Percentiles rank a stretch among this genome's conserved stretches.
Conservation (phyloP, 2,329 filamentous ascomycete genomes). For the Aspergillus calidoustus region DNA sequence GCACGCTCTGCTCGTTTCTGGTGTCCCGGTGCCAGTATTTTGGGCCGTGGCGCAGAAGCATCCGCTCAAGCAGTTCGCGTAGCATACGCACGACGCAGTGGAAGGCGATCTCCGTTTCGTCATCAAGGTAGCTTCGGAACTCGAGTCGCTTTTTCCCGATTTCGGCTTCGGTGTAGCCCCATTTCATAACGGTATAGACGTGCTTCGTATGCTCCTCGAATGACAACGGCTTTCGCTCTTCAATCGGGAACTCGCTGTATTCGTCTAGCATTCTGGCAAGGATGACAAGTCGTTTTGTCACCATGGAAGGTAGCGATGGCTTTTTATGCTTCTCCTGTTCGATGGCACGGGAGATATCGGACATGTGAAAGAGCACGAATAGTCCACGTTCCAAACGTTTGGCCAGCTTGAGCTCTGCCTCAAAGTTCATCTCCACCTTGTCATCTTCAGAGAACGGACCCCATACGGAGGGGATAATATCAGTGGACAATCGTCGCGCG, state of each 20-base stretch:
- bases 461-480: constrained; percentile 35
- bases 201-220: constrained; percentile 31
- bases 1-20: constrained; percentile 32
- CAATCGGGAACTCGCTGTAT: constrained; percentile 25
- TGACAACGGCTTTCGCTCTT: constrained; percentile 16
- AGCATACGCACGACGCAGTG: constrained; percentile 35
- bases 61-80: constrained; percentile 34
- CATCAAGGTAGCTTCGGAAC: constrained; percentile 30
- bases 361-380: constrained; percentile 36
- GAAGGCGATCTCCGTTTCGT: constrained; percentile 32
- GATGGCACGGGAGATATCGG: constrained; percentile 29
- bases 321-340: constrained; percentile 20
- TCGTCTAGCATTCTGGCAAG: constrained; percentile 25
- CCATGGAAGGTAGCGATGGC: constrained; percentile 18
- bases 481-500: constrained; percentile 26
- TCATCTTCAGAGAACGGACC: constrained; percentile 32
- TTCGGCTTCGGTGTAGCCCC: constrained; percentile 30
- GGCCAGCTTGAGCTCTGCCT: constrained; percentile 31
- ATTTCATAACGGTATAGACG: constrained; percentile 30
- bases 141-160: constrained; percentile 30
- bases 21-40: constrained; percentile 33
- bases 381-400: constrained; percentile 33
- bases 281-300: constrained; percentile 24
- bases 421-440: constrained; percentile 30
- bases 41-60: constrained; percentile 36